These are phyloP conservation scores for Zygoascus biomembranicola DNA, from an alignment of 805 yeast genomes.

Conservation along the genomic window DNA sequence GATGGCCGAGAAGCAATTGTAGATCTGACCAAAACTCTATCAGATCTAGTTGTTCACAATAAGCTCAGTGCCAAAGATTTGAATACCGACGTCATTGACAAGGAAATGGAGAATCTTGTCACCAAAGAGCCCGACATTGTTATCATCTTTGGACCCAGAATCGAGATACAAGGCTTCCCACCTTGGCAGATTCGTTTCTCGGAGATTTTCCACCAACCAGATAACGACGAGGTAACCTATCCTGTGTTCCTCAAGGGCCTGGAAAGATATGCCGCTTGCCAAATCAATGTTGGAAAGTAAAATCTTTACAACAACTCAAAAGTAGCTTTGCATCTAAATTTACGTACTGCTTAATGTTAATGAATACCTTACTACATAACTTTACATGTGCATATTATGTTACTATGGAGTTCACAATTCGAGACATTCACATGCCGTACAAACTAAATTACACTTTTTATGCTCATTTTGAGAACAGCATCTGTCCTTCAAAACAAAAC, in stretches of 20 bases:
- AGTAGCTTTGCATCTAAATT: too few relatives aligned
- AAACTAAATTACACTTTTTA: too few relatives aligned
- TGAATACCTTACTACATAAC: too few relatives aligned
- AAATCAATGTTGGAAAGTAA: conserved; percentile 82
- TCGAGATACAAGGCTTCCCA: conserved; percentile 90
- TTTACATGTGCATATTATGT: too few relatives aligned
- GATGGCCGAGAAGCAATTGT: conserved; percentile 91
- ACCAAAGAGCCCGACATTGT: conserved; percentile 92
- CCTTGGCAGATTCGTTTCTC: conserved; percentile 95
- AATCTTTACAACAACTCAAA: too few relatives aligned
- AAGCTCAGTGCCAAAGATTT: conserved; percentile 60
- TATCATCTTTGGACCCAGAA: conserved; percentile 72
- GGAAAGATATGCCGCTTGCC: conserved; percentile 56
- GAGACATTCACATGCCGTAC: too few relatives aligned
- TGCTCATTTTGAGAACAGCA: too few relatives aligned
- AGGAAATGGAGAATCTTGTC: conserved; percentile 48
- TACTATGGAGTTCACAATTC: too few relatives aligned
- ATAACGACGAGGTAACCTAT: conserved; percentile 68
- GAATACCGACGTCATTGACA: conserved; percentile 63
- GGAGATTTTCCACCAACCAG: conserved; percentile 87
- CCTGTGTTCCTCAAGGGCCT: conserved; percentile 58
- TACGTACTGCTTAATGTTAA: too few relatives aligned
- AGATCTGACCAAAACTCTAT: conserved; percentile 77
- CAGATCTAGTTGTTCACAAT: conserved; percentile 56
- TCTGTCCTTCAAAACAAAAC: too few relatives aligned